Base-by-base conservation (phyloP, 768 basidiomycete genomes). In the Mycena olivaceomarginata region DNA sequence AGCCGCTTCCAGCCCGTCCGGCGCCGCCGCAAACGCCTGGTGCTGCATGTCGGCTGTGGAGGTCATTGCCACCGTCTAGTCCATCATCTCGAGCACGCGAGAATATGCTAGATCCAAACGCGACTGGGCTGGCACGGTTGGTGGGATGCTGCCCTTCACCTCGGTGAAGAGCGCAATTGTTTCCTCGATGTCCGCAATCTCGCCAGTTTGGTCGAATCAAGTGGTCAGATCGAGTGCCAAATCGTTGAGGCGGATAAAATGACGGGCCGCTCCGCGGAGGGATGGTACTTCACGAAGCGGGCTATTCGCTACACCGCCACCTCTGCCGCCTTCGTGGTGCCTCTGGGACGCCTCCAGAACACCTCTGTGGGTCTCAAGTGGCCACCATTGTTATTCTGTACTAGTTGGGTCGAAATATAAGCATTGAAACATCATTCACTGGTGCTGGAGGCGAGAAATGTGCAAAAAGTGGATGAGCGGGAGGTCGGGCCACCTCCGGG, bases 1-100 rank as follows among this genome's bases (percentile, higher is more conserved):
- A 1, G 82, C 82, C 6, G 84, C 83, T 66, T 84, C 82, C 25
- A 48, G 8, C 9, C 71, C 41, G 22, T n/a, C 51, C 18, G 57
- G 13, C n/a, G 68, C 68, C 39, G 68, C 39, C 18, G 4, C 43
- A 45, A 70, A n/a, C 43, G 56, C 46, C 43, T 69, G 20, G 37
- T 79, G 70, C 64, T 72, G 75, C 46, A 66, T 45, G 48, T 67
- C 64, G 43, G 67, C 25, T 18, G 40, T 72, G 5, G 77, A n/a
- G 9, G 37, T 63, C 0, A 37, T 51, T 7, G 46, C 41, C 13
- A 72, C 13, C 51, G 64, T 59, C 31, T 46, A n/a, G 39, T 79
- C 70, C 31, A 77, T 53, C 15, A 80, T 69, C 11, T 8, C 43
- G 15, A 80, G 66, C 60, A 64, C 63, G 43, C 53, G 25, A 22